Base-by-base conservation (phyloP, 768 basidiomycete genomes). In the Amanita pseudoporphyria region DNA sequence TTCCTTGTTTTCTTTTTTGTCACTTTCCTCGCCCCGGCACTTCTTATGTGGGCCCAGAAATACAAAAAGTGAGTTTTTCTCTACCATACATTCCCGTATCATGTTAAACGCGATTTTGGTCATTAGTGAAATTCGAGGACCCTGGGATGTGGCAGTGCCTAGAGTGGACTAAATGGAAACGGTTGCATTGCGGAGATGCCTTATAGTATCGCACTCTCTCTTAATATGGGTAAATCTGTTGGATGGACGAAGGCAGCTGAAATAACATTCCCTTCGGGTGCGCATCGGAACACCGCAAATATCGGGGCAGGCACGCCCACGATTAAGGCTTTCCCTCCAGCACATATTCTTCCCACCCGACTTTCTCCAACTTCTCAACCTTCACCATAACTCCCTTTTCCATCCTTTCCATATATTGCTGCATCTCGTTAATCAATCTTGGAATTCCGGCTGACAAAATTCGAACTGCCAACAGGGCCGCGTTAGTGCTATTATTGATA, bases 401-500 rank as follows among this genome's bases (percentile, higher is more conserved):
- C 51, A 89, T 64, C 1, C 59, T 63, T 52, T 73, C 73, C 53
- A 91, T 72, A 64, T 96, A 97, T 3, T 64, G 64, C 43, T 87
- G 84, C 78, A 94, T 88, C 3, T 72, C 78, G 5, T 61, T 58
- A 3, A 84, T 62, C 4, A 95, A 71, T 6, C 62, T 60, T 0
- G 91, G 89, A 19, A 83, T 79, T 2, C 85, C 80, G 0, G 82
- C 74, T 0, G 82, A 81, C 4, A 99, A 71, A n/a, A 97, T 93
- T 10, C 95, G 81, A 4, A 94, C 79, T 0, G 95, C 93, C 12
- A 98, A 77, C 1, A 99, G 69, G 1, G 84, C 96, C 1, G 94
- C 96, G 60, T 98, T 99, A 49, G 81, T 89, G 14, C 87, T 81
- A 58, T 96, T 96, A 64, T 94, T 92, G 63, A 98, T 97, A 0